A percentile compares a stretch with the other conserved stretches of the same genome.
phyloP scores from a whole-genome alignment of 2,329 filamentous ascomycete genomes.

The Capronia americana region DNA sequence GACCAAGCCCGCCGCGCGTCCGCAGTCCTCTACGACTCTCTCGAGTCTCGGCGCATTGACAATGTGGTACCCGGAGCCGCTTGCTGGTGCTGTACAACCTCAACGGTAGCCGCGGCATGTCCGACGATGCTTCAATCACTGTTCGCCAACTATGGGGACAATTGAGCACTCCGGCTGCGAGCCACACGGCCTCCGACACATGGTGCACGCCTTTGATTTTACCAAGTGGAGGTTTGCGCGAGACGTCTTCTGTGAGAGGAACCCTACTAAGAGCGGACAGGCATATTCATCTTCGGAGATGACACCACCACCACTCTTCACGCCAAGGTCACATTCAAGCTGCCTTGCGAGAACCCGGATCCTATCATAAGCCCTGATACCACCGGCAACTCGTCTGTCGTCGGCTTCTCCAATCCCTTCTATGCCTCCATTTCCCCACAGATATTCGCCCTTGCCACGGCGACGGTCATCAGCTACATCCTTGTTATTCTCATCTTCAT shows the following conservation, averaged over 20 bases:
- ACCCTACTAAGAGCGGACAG: slow-evolving; percentile 32
- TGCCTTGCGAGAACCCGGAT: slow-evolving; percentile 54
- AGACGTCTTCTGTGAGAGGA: neutral
- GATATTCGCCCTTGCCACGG: slow-evolving; percentile 88
- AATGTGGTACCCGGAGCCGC: slow-evolving; percentile 22
- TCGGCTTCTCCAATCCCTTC: slow-evolving; percentile 82
- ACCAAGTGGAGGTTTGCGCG: slow-evolving; percentile 60
- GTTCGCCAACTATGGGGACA: slow-evolving; percentile 40
- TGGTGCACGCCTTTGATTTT: slow-evolving; percentile 69
- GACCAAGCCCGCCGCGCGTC: slow-evolving; percentile 22
- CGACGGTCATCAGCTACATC: slow-evolving; percentile 89
- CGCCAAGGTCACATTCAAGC: slow-evolving; percentile 58
- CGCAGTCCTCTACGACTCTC: slow-evolving; percentile 22
- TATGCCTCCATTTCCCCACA: slow-evolving; percentile 93
- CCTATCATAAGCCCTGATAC: slow-evolving; percentile 39
- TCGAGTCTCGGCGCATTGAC: slow-evolving; percentile 30
- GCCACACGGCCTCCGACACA: slow-evolving; percentile 45
- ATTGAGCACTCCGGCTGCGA: slow-evolving; percentile 41
- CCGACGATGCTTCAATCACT: slow-evolving; percentile 33
- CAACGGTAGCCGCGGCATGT: slow-evolving; percentile 36
- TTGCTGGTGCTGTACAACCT: slow-evolving; percentile 17
- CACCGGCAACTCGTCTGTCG: slow-evolving; percentile 56
- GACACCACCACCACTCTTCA: slow-evolving; percentile 53
- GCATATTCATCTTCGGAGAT: slow-evolving; percentile 51
- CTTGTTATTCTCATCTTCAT: slow-evolving; percentile 93